Conservation (phyloP, 352 stramenopile species). For the Phytophthora foliorum region DNA sequence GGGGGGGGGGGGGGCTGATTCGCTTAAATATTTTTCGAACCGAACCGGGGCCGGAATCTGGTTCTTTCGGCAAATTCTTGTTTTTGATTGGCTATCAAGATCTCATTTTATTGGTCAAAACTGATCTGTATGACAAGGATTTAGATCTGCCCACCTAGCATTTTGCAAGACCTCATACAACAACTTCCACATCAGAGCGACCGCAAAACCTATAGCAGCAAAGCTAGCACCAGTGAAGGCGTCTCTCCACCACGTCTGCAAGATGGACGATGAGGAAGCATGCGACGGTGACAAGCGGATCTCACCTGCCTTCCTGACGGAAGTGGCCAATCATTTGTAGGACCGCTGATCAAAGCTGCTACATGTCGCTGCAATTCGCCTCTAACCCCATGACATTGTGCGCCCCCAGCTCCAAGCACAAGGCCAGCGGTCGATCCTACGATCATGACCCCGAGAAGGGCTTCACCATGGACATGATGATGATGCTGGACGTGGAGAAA, state of each 20-base stretch:
- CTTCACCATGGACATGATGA: constrained; percentile 94
- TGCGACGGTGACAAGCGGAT: constrained; percentile 24
- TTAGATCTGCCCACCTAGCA: too few relatives aligned
- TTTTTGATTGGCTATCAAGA: too few relatives aligned
- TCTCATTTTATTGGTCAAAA: too few relatives aligned
- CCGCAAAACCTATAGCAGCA: too few relatives aligned
- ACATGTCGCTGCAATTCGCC: background rate
- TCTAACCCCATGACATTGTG: background rate
- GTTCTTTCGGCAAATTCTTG: too few relatives aligned
- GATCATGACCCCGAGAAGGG: constrained; percentile 83
- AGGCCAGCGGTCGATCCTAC: constrained; percentile 50
- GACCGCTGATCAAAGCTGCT: background rate
- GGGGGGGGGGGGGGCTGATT: too few relatives aligned
- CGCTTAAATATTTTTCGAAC: too few relatives aligned
- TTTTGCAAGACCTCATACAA: too few relatives aligned
- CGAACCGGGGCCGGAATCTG: too few relatives aligned
- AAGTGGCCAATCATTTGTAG: constrained; percentile 43
- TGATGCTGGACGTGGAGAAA: constrained; percentile 93
- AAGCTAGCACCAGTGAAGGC: too few relatives aligned
- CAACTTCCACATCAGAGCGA: too few relatives aligned
- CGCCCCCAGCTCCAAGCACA: constrained; percentile 24
- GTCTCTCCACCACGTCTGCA: background rate
- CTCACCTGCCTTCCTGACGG: constrained; percentile 48
- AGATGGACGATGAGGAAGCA: constrained; percentile 19
- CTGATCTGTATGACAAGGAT: too few relatives aligned